Conservation (phyloP, 2,329 filamentous ascomycete genomes). For the Knufia fluminis region DNA sequence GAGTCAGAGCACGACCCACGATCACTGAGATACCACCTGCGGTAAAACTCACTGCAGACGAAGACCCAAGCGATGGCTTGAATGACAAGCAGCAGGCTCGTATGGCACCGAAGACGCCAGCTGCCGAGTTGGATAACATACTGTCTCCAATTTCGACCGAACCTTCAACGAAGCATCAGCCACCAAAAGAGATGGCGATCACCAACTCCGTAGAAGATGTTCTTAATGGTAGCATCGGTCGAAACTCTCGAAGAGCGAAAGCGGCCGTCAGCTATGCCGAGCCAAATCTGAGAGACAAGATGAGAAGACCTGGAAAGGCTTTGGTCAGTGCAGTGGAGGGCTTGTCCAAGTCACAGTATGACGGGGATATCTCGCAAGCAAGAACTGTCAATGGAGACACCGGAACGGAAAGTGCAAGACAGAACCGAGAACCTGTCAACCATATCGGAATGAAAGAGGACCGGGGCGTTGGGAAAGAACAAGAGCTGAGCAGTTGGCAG, state of each 20-base stretch:
- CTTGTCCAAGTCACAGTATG: conserved; percentile 37
- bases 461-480: conserved; percentile 9
- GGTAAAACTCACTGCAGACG: neutral
- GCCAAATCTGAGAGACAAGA: conserved; percentile 71
- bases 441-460: no score
- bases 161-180: conserved; percentile 13
- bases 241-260: conserved; percentile 59
- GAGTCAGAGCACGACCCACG: neutral
- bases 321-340: conserved; percentile 63
- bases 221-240: conserved; percentile 40
- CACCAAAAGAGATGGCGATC: conserved; percentile 16
- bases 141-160: conserved; percentile 19
- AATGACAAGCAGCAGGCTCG: conserved; percentile 1
- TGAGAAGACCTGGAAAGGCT: conserved; percentile 70
- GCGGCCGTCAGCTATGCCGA: conserved; percentile 70
- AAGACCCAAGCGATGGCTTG: neutral
- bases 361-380: conserved; percentile 26
- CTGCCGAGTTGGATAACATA: conserved; percentile 12
- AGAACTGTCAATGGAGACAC: conserved; percentile 32
- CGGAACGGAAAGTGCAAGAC: conserved; percentile 25
- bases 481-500: conserved; percentile 16
- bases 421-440: neutral
- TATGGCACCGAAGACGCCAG: conserved; percentile 20
- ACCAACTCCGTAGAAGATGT: conserved; percentile 23
- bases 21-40: neutral